Evolutionary conservation across 805 yeast genomes (phyloP).

Genomic region (Candida chilensis): DNA sequence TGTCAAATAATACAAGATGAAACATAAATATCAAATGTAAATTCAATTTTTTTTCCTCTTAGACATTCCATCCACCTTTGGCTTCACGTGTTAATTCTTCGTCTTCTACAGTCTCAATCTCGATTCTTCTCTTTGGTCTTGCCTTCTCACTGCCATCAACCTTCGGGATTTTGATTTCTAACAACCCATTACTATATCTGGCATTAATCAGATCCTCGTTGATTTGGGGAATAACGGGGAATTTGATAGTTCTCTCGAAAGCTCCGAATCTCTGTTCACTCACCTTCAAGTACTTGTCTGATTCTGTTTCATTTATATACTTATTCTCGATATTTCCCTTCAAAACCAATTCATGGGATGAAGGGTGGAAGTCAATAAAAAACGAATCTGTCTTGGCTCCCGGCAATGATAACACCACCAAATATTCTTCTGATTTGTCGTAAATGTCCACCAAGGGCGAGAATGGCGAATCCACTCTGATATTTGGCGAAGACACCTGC

Average conservation of each 20-base stretch:
- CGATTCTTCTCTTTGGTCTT: constrained; percentile 32
- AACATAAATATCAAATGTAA: too few relatives aligned
- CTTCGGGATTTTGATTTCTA: constrained; percentile 45
- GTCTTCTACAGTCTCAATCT: constrained; percentile 39
- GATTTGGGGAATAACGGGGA: constrained; percentile 44
- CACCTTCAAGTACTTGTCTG: constrained; percentile 28
- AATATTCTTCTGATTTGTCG: constrained; percentile 34
- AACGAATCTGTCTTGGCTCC: constrained; percentile 47
- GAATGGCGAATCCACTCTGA: constrained; percentile 32
- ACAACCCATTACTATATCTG: constrained; percentile 41
- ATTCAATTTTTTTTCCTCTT: too few relatives aligned
- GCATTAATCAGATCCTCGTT: constrained; percentile 47
- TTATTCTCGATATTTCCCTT: constrained; percentile 38
- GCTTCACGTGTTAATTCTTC: constrained; percentile 33
- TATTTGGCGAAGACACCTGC: constrained; percentile 35
- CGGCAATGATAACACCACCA: constrained; percentile 44
- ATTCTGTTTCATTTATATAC: constrained; percentile 15
- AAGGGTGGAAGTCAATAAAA: constrained; percentile 50
- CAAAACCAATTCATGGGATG: constrained; percentile 41
- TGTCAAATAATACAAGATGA: too few relatives aligned
- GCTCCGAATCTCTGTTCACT: constrained; percentile 49
- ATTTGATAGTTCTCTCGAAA: constrained; percentile 46
- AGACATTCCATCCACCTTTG: too few relatives aligned
- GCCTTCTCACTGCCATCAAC: constrained; percentile 16
- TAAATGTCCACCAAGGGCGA: constrained; percentile 55